A percentile compares a stretch with the other conserved stretches of the same genome.
Conservation (phyloP, 169 alveolate species). For the Eimeria necatrix region DNA sequence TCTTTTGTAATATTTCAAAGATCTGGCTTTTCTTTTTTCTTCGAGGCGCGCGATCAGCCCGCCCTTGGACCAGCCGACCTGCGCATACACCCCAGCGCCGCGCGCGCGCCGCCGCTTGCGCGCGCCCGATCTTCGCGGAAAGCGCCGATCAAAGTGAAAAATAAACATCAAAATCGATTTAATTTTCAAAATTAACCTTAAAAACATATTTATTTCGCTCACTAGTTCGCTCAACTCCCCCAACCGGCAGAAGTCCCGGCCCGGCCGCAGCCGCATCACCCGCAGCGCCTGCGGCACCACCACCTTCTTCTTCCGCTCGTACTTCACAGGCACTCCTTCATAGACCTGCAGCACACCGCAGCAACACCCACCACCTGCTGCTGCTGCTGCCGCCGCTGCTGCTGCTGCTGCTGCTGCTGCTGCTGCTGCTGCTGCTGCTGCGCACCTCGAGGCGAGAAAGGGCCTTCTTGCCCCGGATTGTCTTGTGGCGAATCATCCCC, state of each 20-base stretch:
- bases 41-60: constrained; percentile 83
- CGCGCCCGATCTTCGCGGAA: background rate
- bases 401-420: no score
- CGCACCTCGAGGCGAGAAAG: constrained; percentile 94
- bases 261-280: constrained; percentile 83
- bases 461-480: constrained; percentile 98
- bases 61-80: constrained; percentile 85
- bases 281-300: constrained; percentile 83
- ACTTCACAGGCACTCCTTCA: constrained; percentile 84
- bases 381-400: no score
- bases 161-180: background rate
- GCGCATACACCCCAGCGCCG: constrained; percentile 43
- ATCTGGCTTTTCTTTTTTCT: constrained; percentile 79
- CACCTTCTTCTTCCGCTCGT: constrained; percentile 83
- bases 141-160: background rate
- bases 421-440: background rate
- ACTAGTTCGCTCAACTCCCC: constrained; percentile 83
- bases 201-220: background rate
- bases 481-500: constrained; percentile 99
- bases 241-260: constrained; percentile 83
- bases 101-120: background rate
- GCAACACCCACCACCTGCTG: no score
- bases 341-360: constrained; percentile 40
- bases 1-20: constrained; percentile 51
- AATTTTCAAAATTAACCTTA: background rate